Conservation (phyloP, 129 eudicot species). For the Sambucus nigra region DNA sequence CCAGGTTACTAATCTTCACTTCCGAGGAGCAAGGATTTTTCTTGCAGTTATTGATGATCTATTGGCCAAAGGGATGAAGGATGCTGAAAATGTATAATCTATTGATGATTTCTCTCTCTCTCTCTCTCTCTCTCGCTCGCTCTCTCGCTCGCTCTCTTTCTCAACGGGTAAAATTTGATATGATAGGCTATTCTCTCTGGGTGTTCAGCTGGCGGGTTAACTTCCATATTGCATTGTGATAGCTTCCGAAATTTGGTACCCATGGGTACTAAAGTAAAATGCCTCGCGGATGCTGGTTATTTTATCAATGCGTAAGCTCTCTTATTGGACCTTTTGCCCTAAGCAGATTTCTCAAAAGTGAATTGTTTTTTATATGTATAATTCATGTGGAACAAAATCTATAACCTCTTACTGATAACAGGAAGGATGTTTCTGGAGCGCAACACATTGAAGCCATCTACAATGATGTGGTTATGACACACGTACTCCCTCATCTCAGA, state of each 20-base stretch:
- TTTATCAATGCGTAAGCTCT: conserved; percentile 72
- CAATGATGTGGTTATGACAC: conserved; percentile 63
- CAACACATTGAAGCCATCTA: conserved; percentile 50
- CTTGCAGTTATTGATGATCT: conserved; percentile 73
- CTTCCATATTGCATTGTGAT: conserved; percentile 79
- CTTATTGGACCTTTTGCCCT: neutral
- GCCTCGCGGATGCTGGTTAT: conserved; percentile 87
- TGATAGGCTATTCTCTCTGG: conserved; percentile 79
- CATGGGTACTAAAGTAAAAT: conserved; percentile 51
- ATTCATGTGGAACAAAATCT: neutral
- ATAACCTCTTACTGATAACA: conserved; percentile 19
- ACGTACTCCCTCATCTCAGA: conserved; percentile 16
- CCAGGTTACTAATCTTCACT: conserved; percentile 68
- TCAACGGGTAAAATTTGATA: conserved; percentile 2
- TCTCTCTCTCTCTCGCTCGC: conserved; percentile 1
- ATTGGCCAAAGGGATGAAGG: conserved; percentile 73
- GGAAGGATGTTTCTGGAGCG: conserved; percentile 66
- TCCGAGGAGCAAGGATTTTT: conserved; percentile 84
- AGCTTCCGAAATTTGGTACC: conserved; percentile 60
- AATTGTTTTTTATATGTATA: neutral
- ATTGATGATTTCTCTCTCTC: neutral
- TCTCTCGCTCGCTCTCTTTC: neutral
- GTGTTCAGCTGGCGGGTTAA: conserved; percentile 96
- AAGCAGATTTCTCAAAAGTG: neutral
- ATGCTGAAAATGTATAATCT: conserved; percentile 61